Conservation (phyloP, 2,329 filamentous ascomycete genomes). For the Trichoderma semiorbis region DNA sequence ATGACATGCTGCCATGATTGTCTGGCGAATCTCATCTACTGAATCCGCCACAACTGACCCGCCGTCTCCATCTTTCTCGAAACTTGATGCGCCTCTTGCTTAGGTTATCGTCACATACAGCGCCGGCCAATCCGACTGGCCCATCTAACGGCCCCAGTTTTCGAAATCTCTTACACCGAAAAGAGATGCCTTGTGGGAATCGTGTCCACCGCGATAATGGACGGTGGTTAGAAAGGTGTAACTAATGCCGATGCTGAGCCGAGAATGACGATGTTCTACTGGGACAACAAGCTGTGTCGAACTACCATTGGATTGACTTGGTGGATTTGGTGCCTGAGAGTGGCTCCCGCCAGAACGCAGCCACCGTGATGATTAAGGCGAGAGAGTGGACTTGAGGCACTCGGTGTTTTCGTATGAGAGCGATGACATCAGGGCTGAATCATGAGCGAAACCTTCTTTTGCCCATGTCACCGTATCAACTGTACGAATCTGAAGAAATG, state of each 20-base stretch:
- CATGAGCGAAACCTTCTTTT: conserved; percentile 8
- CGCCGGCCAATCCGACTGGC: conserved; percentile 14
- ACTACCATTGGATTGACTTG: not conserved
- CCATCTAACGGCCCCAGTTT: not conserved
- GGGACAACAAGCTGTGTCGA: not conserved
- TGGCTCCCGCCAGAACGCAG: not conserved
- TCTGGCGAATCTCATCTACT: conserved; percentile 3
- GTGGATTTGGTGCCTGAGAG: not conserved
- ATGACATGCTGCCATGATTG: not conserved
- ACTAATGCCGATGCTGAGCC: not conserved
- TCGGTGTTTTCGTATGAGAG: not conserved
- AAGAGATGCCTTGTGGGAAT: not conserved
- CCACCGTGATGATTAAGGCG: not conserved
- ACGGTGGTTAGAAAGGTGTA: not conserved
- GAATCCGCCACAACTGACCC: conserved; percentile 3
- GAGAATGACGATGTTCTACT: not conserved
- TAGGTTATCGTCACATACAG: not conserved
- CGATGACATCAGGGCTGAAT: conserved; percentile 16
- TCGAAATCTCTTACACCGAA: conserved; percentile 12
- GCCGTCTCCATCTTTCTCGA: not conserved
- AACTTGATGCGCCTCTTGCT: not conserved
- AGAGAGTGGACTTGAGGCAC: not conserved
- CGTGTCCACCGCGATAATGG: not conserved
- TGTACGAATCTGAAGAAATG: not conserved
- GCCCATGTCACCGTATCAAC: not conserved